Evolutionary conservation across 306 rosid genomes (phyloP).

Genomic region (Alnus glutinosa): DNA sequence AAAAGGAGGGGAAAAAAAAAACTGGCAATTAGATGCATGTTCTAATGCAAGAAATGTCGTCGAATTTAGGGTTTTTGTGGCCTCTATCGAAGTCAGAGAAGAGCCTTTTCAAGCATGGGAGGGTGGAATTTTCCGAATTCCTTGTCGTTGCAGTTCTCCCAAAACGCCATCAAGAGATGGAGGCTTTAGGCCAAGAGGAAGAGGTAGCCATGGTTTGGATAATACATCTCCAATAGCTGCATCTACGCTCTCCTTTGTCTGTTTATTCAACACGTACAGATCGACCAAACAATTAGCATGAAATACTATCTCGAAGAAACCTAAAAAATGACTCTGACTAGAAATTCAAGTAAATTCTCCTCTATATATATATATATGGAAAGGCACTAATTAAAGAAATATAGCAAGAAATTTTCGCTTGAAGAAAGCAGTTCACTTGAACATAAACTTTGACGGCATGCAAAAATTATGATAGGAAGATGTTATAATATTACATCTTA

Average conservation of each 20-base stretch:
- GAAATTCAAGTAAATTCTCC: not conserved
- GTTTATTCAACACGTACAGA: conserved; percentile 1
- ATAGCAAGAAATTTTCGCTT: not conserved
- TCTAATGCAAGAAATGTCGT: conserved; percentile 48
- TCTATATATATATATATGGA: not conserved
- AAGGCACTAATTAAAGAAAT: not conserved
- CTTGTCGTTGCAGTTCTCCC: conserved; percentile 80
- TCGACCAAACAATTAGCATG: not conserved
- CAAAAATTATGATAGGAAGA: not conserved
- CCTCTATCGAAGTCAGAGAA: conserved; percentile 8
- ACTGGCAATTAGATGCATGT: conserved; percentile 30
- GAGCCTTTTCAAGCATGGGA: conserved; percentile 40
- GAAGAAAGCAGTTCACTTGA: not conserved
- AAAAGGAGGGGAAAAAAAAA: conserved; percentile 7
- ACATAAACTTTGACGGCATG: not conserved
- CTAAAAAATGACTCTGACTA: not conserved
- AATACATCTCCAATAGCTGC: conserved; percentile 83
- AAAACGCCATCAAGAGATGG: conserved; percentile 71
- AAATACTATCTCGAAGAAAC: no score
- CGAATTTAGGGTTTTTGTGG: conserved; percentile 54
- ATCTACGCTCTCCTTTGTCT: conserved; percentile 93
- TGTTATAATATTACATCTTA: not conserved
- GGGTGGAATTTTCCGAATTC: conserved; percentile 76
- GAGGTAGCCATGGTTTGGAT: conserved; percentile 86
- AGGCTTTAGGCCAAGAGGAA: conserved; percentile 85